phyloP scores from a whole-genome alignment of 148 eudicot genomes.

The Tetragonia tetragonoides region DNA sequence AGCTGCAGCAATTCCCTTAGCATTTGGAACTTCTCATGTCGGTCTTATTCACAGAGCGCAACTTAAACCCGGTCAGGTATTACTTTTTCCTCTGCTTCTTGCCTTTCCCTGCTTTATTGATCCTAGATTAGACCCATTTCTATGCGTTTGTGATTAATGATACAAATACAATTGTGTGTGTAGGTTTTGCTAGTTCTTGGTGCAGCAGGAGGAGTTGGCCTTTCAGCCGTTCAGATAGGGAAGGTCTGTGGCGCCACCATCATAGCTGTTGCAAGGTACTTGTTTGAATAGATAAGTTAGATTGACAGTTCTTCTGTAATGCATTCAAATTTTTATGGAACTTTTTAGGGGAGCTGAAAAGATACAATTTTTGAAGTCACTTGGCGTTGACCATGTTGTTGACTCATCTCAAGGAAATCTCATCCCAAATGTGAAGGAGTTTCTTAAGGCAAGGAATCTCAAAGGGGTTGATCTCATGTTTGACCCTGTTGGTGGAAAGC shows the following conservation, averaged over 20 bases:
- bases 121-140: background rate
- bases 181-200: constrained; percentile 96
- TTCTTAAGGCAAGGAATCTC: constrained; percentile 69
- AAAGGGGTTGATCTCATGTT: constrained; percentile 93
- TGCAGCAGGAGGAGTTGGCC: constrained; percentile 99
- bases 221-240: constrained; percentile 95
- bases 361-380: constrained; percentile 65
- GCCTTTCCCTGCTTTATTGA: background rate
- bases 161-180: background rate
- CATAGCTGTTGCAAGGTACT: constrained; percentile 90
- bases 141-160: background rate
- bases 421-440: constrained; percentile 72
- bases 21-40: constrained; percentile 93
- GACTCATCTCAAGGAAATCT: constrained; percentile 60
- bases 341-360: constrained; percentile 79
- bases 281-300: background rate
- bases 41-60: constrained; percentile 91
- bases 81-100: constrained; percentile 1
- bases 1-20: constrained; percentile 87
- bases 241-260: constrained; percentile 85
- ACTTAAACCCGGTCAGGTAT: constrained; percentile 78
- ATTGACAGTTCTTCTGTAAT: background rate
- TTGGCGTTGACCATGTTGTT: constrained; percentile 90
- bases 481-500: constrained; percentile 98
- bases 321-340: background rate